phyloP scores from a whole-genome alignment of 345 rosid species.

The Populus nigra region DNA sequence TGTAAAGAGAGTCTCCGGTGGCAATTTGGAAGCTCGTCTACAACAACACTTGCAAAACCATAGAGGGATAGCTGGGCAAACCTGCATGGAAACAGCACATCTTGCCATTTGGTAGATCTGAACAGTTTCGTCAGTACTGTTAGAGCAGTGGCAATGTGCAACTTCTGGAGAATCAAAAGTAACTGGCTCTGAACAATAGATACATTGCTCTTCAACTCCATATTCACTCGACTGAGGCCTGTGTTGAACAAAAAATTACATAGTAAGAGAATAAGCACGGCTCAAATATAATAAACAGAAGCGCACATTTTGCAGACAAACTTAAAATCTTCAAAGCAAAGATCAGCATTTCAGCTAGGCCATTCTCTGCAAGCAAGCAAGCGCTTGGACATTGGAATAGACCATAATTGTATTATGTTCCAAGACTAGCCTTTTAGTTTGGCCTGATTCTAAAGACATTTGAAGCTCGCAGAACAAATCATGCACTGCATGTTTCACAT shows the following conservation, averaged over 20 bases:
- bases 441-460: not conserved
- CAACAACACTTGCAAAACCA: constrained; percentile 91
- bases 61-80: constrained; percentile 62
- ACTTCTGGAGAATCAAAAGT: constrained; percentile 66
- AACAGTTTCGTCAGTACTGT: constrained; percentile 13
- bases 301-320: not conserved
- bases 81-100: constrained; percentile 74
- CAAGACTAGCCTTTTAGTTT: not conserved
- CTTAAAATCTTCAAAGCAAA: not conserved
- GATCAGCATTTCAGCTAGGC: not conserved
- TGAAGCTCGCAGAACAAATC: not conserved
- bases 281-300: not conserved
- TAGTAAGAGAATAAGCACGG: not conserved
- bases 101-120: constrained; percentile 62
- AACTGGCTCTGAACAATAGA: constrained; percentile 56
- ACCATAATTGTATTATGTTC: not conserved
- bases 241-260: constrained; percentile 7
- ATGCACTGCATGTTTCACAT: not conserved
- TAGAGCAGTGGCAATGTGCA: constrained; percentile 49
- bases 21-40: constrained; percentile 46
- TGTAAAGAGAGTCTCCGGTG: constrained; percentile 51
- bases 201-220: constrained; percentile 62
- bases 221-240: constrained; percentile 29
- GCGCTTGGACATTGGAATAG: not conserved
- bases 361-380: not conserved